Evolutionary conservation across 805 yeast genomes (phyloP).

Genomic region (Spathaspora girioi): DNA sequence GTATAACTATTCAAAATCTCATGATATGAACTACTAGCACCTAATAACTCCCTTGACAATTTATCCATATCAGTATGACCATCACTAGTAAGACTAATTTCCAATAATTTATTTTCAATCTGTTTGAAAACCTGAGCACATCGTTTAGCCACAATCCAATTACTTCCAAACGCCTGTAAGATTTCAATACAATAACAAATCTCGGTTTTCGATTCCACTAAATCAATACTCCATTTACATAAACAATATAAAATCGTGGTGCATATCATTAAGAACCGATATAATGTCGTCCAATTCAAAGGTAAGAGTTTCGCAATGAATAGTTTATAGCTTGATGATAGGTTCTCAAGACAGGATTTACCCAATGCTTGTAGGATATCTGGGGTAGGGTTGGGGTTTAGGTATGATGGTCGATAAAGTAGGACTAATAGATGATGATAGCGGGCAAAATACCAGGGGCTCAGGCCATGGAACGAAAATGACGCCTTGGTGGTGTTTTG

Average conservation of each 20-base stretch:
- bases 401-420: constrained; percentile 47
- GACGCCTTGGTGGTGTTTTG: neutral
- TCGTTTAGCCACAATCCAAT: constrained; percentile 45
- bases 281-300: constrained; percentile 47
- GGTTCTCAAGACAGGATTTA: constrained; percentile 41
- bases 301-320: constrained; percentile 44
- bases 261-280: constrained; percentile 45
- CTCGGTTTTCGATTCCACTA: constrained; percentile 43
- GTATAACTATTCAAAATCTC: constrained; percentile 46
- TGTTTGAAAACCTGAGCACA: constrained; percentile 43
- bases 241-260: constrained; percentile 45
- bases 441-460: constrained; percentile 35
- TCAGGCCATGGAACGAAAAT: constrained; percentile 21
- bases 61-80: constrained; percentile 33
- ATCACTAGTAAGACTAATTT: constrained; percentile 35
- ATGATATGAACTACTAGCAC: constrained; percentile 43
- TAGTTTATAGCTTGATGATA: constrained; percentile 44
- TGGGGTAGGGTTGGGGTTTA: constrained; percentile 42
- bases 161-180: constrained; percentile 41
- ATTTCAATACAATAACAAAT: constrained; percentile 45
- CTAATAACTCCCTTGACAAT: constrained; percentile 36
- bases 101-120: constrained; percentile 41
- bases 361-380: constrained; percentile 41
- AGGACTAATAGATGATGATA: constrained; percentile 46
- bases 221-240: constrained; percentile 44